These are phyloP conservation scores for Kwoniella dejecticola DNA, from an alignment of 768 basidiomycete species.

Conservation along the genomic window DNA sequence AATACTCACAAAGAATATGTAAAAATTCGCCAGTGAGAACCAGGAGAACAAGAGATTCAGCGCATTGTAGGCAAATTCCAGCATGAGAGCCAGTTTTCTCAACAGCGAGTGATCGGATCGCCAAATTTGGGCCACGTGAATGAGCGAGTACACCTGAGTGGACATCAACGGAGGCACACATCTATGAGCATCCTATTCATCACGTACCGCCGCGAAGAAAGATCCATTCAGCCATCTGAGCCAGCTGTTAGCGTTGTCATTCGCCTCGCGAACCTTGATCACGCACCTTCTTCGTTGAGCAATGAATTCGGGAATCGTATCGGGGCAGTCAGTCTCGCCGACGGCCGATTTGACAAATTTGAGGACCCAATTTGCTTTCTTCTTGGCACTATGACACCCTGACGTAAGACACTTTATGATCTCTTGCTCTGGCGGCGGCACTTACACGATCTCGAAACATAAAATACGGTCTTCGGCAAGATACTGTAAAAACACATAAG, in stretches of 20 bases:
- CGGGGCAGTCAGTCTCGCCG: conserved; percentile 93
- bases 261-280: neutral
- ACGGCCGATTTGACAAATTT: conserved; percentile 67
- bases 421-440: neutral
- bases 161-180: neutral
- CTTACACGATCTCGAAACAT: conserved; percentile 55
- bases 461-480: conserved; percentile 55
- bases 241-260: conserved; percentile 1
- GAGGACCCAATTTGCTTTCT: conserved; percentile 50
- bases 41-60: conserved; percentile 87
- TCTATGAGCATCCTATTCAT: neutral
- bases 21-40: conserved; percentile 92
- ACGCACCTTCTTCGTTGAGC: conserved; percentile 85
- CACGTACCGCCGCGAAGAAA: conserved; percentile 74
- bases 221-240: conserved; percentile 67
- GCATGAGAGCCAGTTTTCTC: conserved; percentile 71
- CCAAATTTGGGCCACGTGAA: conserved; percentile 78
- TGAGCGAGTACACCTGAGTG: conserved; percentile 74
- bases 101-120: conserved; percentile 76
- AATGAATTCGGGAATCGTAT: conserved; percentile 88
- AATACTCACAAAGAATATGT: conserved; percentile 79
- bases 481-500: conserved; percentile 27
- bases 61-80: conserved; percentile 83
- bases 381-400: conserved; percentile 42
- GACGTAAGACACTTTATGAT: neutral